These are phyloP conservation scores for Kluyveromyces sp. DNA, from an alignment of 1,139 yeast genomes.

Conservation along the genomic window DNA sequence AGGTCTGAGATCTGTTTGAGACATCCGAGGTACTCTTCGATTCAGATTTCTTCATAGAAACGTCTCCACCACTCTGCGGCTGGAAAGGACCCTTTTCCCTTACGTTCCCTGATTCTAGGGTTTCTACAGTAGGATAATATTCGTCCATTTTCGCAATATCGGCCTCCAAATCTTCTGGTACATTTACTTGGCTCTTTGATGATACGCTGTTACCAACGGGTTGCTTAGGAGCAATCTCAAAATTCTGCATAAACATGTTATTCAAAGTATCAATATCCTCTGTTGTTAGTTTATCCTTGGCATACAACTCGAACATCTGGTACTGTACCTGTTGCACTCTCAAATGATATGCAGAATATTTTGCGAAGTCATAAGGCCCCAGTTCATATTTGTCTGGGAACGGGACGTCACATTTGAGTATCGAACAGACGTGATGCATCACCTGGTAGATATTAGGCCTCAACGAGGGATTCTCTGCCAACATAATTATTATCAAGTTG, in stretches of 20 bases:
- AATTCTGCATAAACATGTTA: conserved; percentile 23
- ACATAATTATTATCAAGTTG: conserved; percentile 69
- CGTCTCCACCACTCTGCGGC: not conserved
- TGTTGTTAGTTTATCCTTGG: conserved; percentile 17
- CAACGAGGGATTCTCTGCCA: conserved; percentile 69
- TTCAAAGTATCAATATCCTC: conserved; percentile 20
- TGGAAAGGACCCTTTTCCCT: not conserved
- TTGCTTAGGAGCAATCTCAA: conserved; percentile 28
- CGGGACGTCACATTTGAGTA: conserved; percentile 51
- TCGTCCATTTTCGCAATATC: conserved; percentile 7
- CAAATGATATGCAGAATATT: conserved; percentile 33
- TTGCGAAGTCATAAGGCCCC: conserved; percentile 37
- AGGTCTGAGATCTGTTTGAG: conserved; percentile 2
- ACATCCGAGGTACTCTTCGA: conserved; percentile 5
- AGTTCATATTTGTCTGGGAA: conserved; percentile 35
- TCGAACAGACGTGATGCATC: conserved; percentile 56
- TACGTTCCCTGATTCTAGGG: conserved; percentile 1
- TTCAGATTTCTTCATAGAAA: not conserved
- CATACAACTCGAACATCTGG: conserved; percentile 20
- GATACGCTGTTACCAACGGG: conserved; percentile 17
- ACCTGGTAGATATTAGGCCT: conserved; percentile 89
- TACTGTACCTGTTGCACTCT: conserved; percentile 30
- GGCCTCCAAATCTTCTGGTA: conserved; percentile 4
- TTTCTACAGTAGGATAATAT: conserved; percentile 7
- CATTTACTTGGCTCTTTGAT: conserved; percentile 4